phyloP scores from a whole-genome alignment of 2,329 filamentous ascomycete species.

The Dothidotthia symphoricarpi region DNA sequence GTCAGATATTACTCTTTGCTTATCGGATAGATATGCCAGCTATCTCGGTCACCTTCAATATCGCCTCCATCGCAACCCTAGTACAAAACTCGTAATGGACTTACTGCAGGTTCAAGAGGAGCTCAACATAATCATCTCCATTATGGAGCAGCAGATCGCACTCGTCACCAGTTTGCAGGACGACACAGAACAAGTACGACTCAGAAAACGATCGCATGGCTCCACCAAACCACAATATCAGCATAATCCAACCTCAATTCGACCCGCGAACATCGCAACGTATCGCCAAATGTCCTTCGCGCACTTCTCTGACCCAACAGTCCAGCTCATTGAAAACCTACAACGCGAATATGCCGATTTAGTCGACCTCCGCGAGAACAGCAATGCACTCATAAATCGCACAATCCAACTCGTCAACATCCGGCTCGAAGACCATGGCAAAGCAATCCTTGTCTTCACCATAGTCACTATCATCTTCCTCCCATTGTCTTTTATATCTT shows the following conservation, averaged over 20 bases:
- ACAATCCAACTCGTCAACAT: conserved; percentile 49
- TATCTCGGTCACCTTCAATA: conserved; percentile 47
- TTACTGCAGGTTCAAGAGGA: conserved; percentile 47
- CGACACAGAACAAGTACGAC: conserved; percentile 7
- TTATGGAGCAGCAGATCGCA: conserved; percentile 45
- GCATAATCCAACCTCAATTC: conserved; percentile 13
- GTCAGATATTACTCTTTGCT: conserved; percentile 43
- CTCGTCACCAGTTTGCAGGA: conserved; percentile 36
- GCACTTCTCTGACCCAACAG: conserved; percentile 37
- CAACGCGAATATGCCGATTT: conserved; percentile 43
- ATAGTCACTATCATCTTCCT: conserved; percentile 48
- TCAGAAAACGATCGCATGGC: conserved; percentile 6
- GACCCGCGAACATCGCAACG: conserved; percentile 30
- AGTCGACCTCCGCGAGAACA: conserved; percentile 45
- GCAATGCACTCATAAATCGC: conserved; percentile 44
- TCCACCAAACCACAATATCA: conserved; percentile 13
- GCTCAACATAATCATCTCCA: conserved; percentile 47
- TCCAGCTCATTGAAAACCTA: conserved; percentile 44
- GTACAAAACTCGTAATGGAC: conserved; percentile 47
- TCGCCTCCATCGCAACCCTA: conserved; percentile 43
- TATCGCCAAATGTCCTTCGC: conserved; percentile 42
- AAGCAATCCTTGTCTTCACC: conserved; percentile 47
- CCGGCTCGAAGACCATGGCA: conserved; percentile 47
- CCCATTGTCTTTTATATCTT: conserved; percentile 45
- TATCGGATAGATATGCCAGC: conserved; percentile 45